A percentile compares a stretch with the other conserved stretches of the same genome.
Evolutionary conservation across 2,329 filamentous ascomycete species (phyloP).

Genomic region (Colletotrichum eremochloae): DNA sequence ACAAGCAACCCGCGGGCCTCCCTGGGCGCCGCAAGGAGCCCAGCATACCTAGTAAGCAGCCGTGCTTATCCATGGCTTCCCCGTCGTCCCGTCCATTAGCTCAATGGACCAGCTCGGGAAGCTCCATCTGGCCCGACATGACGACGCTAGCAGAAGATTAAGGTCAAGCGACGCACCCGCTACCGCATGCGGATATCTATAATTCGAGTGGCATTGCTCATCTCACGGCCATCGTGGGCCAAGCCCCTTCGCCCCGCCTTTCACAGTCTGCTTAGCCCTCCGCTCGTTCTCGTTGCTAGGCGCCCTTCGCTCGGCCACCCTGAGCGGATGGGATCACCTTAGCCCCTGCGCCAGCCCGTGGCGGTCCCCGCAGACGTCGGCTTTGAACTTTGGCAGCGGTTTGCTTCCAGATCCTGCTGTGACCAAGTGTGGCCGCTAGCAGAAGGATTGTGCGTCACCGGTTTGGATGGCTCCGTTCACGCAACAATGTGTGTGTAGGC

Average conservation of each 20-base stretch:
- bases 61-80: neutral
- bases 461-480: conserved; percentile 11
- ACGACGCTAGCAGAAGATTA: conserved; percentile 13
- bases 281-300: conserved; percentile 12
- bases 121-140: neutral
- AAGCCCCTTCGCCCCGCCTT: neutral
- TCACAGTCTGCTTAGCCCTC: conserved; percentile 7
- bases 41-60: neutral
- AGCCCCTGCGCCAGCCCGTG: conserved; percentile 1
- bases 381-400: conserved; percentile 20
- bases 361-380: conserved; percentile 6
- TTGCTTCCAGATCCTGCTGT: conserved; percentile 27
- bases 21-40: neutral
- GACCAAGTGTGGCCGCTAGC: conserved; percentile 31
- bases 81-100: conserved; percentile 15
- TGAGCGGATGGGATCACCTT: neutral
- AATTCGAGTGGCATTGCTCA: conserved; percentile 1
- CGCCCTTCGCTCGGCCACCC: conserved; percentile 9
- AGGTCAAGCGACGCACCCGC: conserved; percentile 1
- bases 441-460: conserved; percentile 14
- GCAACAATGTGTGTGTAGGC: conserved; percentile 2
- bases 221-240: neutral
- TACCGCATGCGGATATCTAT: conserved; percentile 24
- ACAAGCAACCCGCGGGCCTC: conserved; percentile 2
- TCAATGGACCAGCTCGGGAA: conserved; percentile 24